Evolutionary conservation across 1,139 yeast genomes (phyloP).

Genomic region (Magnusiomyces suaveolens): DNA sequence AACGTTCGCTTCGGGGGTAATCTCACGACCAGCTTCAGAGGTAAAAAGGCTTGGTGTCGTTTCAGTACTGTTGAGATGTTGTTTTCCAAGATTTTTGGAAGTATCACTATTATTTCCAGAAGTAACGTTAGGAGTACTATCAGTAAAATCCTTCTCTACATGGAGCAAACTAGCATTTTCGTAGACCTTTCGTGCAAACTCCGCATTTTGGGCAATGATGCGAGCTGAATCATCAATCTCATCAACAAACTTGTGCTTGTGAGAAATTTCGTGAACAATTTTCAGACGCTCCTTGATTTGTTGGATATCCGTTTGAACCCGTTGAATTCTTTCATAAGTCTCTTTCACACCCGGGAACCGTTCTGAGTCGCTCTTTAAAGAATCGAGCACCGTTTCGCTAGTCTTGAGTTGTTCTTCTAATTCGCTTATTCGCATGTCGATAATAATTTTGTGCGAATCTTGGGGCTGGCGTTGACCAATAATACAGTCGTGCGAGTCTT

Average conservation of each 20-base stretch:
- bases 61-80: neutral
- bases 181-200: constrained; percentile 2
- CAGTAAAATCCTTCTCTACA: neutral
- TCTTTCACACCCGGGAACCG: constrained; percentile 22
- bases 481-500: constrained; percentile 57
- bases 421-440: constrained; percentile 28
- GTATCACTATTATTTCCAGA: neutral
- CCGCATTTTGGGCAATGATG: constrained; percentile 5
- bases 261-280: constrained; percentile 2
- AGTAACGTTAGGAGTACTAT: neutral
- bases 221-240: constrained; percentile 11
- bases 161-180: neutral
- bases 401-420: constrained; percentile 40
- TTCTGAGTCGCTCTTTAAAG: constrained; percentile 25
- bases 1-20: neutral
- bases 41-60: neutral
- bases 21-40: neutral
- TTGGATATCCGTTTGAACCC: constrained; percentile 31
- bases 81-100: neutral
- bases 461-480: constrained; percentile 39
- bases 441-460: constrained; percentile 26
- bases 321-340: constrained; percentile 23
- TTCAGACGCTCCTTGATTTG: constrained; percentile 30
- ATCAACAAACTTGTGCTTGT: neutral
- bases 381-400: constrained; percentile 32